Percentiles rank a stretch among this genome's conserved stretches.
phyloP scores from a whole-genome alignment of 2,329 filamentous ascomycete species.

The Curvularia spicifera region DNA sequence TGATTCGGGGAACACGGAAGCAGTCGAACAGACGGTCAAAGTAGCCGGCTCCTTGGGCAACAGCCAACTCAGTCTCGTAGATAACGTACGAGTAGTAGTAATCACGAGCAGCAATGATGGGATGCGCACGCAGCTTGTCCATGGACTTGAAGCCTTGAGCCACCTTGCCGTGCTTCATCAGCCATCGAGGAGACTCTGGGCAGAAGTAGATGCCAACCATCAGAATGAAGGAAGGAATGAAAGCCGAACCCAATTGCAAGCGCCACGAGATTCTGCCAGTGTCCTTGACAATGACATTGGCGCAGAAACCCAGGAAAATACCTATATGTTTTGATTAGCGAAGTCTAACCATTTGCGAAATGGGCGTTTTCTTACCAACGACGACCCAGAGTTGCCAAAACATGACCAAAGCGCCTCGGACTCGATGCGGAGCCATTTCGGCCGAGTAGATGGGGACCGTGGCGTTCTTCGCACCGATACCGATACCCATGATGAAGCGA shows the following conservation, averaged over 20 bases:
- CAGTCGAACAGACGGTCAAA: slow-evolving; percentile 56
- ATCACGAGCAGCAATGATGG: slow-evolving; percentile 46
- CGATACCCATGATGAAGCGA: slow-evolving; percentile 46
- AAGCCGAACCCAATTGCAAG: slow-evolving; percentile 49
- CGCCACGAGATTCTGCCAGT: slow-evolving; percentile 46
- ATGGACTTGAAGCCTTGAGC: slow-evolving; percentile 58
- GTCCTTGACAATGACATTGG: slow-evolving; percentile 56
- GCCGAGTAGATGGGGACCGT: slow-evolving; percentile 46
- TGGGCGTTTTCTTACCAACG: slow-evolving; percentile 26
- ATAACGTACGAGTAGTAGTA: slow-evolving; percentile 49
- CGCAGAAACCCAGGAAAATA: slow-evolving; percentile 56
- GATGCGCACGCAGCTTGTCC: slow-evolving; percentile 48
- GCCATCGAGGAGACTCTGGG: slow-evolving; percentile 51
- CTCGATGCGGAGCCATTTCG: slow-evolving; percentile 44
- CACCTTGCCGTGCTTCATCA: slow-evolving; percentile 47
- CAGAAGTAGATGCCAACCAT: slow-evolving; percentile 46
- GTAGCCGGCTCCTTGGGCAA: slow-evolving; percentile 45
- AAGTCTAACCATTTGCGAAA: slow-evolving; percentile 20
- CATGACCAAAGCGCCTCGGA: slow-evolving; percentile 49
- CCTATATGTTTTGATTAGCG: slow-evolving; percentile 32
- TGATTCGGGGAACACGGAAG: slow-evolving; percentile 50
- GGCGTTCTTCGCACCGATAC: slow-evolving; percentile 44
- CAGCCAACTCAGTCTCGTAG: slow-evolving; percentile 45
- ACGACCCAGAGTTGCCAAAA: slow-evolving; percentile 51
- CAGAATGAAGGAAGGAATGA: slow-evolving; percentile 49